phyloP scores from a whole-genome alignment of 306 rosid species.

The Coriaria nepalensis region DNA sequence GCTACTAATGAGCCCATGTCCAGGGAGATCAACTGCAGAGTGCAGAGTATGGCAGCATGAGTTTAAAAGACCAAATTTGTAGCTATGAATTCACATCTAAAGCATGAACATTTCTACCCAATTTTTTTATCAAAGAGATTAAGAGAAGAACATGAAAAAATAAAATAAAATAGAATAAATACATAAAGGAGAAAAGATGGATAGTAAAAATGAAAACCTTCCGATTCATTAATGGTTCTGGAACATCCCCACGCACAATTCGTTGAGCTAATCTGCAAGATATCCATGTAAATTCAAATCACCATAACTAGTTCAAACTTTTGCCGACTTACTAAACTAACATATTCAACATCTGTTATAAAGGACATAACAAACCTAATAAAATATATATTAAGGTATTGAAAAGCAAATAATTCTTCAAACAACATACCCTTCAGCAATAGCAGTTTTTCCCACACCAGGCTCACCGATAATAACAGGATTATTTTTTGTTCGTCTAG shows the following conservation, averaged over 20 bases:
- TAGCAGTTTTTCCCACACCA: slow-evolving; percentile 98
- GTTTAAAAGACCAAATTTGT: neutral
- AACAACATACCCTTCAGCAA: slow-evolving; percentile 85
- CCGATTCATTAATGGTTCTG: slow-evolving; percentile 80
- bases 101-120: neutral
- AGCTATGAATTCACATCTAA: no score
- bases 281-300: neutral
- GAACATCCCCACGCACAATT: slow-evolving; percentile 95
- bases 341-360: neutral
- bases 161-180: neutral
- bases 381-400: no score
- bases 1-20: slow-evolving; percentile 96
- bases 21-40: slow-evolving; percentile 67
- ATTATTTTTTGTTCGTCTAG: slow-evolving; percentile 90
- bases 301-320: no score
- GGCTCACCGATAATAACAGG: slow-evolving; percentile 98
- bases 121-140: neutral
- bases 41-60: slow-evolving; percentile 19
- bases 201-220: slow-evolving; percentile 36
- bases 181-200: neutral
- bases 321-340: no score
- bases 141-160: neutral
- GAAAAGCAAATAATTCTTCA: slow-evolving; percentile 1
- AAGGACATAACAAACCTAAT: neutral
- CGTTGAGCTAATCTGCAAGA: slow-evolving; percentile 86